Evolutionary conservation across 1,139 yeast species (phyloP).

Genomic region (Scheffersomyces segobiensis): DNA sequence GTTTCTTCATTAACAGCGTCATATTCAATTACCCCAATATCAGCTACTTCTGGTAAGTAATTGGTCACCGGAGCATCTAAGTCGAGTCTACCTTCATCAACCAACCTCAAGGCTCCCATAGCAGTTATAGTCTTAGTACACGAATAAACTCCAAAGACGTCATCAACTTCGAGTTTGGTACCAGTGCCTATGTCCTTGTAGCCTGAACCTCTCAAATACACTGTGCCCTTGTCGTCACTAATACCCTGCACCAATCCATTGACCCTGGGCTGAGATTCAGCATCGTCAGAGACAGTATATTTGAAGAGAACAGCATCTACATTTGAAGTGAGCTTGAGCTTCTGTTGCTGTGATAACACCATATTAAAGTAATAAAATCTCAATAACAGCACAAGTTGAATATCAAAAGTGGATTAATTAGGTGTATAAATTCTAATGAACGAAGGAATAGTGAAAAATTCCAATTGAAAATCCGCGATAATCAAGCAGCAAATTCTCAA

Average conservation of each 20-base stretch:
- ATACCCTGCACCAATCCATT: conserved; percentile 32
- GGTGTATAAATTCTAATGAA: background rate
- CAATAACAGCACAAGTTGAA: background rate
- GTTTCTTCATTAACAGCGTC: conserved; percentile 32
- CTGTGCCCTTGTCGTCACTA: conserved; percentile 21
- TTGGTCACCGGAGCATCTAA: conserved; percentile 43
- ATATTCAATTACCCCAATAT: conserved; percentile 41
- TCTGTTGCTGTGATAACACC: background rate
- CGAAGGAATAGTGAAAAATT: too few species aligned
- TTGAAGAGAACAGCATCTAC: background rate
- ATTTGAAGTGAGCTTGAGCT: background rate
- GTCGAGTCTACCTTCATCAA: conserved; percentile 43
- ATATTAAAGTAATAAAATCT: background rate
- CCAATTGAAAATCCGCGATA: background rate
- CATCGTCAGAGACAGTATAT: conserved; percentile 2
- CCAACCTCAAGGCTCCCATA: conserved; percentile 45
- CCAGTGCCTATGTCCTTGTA: conserved; percentile 16
- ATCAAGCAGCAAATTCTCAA: background rate
- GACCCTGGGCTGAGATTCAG: conserved; percentile 7
- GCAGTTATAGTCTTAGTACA: conserved; percentile 52
- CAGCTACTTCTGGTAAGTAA: conserved; percentile 42
- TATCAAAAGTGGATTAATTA: background rate
- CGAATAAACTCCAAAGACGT: conserved; percentile 41
- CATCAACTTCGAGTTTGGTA: conserved; percentile 17
- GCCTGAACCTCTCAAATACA: conserved; percentile 29